A percentile compares a stretch with the other conserved stretches of the same genome.
These are phyloP conservation scores for Flaveria linearis DNA, from an alignment of 129 eudicot genomes.

Conservation along the genomic window DNA sequence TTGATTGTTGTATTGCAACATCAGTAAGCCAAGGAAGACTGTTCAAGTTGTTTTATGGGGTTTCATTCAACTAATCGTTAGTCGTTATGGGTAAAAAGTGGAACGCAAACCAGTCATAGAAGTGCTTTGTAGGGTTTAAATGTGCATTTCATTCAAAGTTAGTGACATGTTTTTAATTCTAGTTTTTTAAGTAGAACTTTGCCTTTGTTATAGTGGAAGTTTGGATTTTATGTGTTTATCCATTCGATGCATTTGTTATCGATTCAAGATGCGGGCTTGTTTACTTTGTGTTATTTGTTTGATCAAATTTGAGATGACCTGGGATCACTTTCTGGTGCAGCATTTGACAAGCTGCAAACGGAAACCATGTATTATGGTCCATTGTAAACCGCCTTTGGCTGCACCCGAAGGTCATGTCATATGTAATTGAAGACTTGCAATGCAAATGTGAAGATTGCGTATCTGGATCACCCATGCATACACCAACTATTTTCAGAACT, in stretches of 20 bases:
- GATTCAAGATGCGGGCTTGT: not conserved
- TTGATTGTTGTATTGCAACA: slow-evolving; percentile 24
- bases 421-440: not conserved
- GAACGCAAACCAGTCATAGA: slow-evolving; percentile 25
- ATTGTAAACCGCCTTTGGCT: not conserved
- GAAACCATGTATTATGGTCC: not conserved
- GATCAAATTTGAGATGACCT: not conserved
- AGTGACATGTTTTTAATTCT: slow-evolving; percentile 35
- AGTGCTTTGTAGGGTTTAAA: slow-evolving; percentile 32
- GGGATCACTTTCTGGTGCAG: not conserved
- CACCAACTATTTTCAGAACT: too few species aligned
- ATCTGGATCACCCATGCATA: too few species aligned
- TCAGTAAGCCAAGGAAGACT: slow-evolving; percentile 18
- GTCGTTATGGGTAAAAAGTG: slow-evolving; percentile 23
- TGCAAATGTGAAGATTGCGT: not conserved
- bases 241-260: not conserved
- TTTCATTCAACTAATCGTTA: slow-evolving; percentile 36
- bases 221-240: slow-evolving; percentile 32
- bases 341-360: not conserved
- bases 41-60: slow-evolving; percentile 10
- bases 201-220: slow-evolving; percentile 32
- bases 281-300: not conserved
- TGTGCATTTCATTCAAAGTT: slow-evolving; percentile 37
- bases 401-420: not conserved
- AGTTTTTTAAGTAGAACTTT: slow-evolving; percentile 26